Base-by-base conservation (phyloP, 2,329 filamentous ascomycete genomes). In the Magnaporthiopsis rhizophila region DNA sequence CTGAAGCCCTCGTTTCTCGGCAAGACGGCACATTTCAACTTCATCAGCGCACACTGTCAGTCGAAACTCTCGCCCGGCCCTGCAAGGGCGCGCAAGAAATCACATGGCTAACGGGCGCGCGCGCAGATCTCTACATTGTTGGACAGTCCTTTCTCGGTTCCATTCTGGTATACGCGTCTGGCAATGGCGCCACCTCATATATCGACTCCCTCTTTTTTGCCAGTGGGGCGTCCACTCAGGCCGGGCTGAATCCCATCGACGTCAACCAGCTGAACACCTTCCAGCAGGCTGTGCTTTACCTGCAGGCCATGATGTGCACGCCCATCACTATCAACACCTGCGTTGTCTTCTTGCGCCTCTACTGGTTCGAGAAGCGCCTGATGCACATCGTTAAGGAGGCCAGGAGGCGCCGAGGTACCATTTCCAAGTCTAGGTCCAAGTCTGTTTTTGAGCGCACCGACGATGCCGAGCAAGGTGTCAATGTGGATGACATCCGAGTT, bases 311-410 rank as follows among this genome's bases (percentile, higher is more conserved):
- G 81, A 70, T 91, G 15, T 87, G 89, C 32, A 96, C 92, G 62
- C 92, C 92, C 0, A 95, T 97, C 66, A 88, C 90, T 60, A 88
- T 97, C 70, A 87, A 96, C 72, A 86, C 90, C 2, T 89, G 86
- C 59, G 92, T 99, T 59, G 95, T 99, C 9, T 94, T 97, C 70
- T 83, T 98, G 18, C 89, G 95, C 32, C 81, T 99, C 1, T 97
- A 97, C 77, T 99, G 94, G 94, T 99, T 99, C 73, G 93, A 99
- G 76, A 97, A 96, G 76, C 86, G 93, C 9, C 98, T 99, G 73
- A 90, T 96, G 73, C 83, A 90, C 70, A 85, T 97, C 68, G 92
- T 90, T 18, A 83, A 82, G 45, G 90, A 96, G 70, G 87, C 90
- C 1, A 85, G 86, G 64, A 81, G 78, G 58, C 80, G 88, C 63